Percentiles rank a stretch among this genome's conserved stretches.
phyloP scores from a whole-genome alignment of 768 basidiomycete genomes.

The Melanogaster broomeanus region DNA sequence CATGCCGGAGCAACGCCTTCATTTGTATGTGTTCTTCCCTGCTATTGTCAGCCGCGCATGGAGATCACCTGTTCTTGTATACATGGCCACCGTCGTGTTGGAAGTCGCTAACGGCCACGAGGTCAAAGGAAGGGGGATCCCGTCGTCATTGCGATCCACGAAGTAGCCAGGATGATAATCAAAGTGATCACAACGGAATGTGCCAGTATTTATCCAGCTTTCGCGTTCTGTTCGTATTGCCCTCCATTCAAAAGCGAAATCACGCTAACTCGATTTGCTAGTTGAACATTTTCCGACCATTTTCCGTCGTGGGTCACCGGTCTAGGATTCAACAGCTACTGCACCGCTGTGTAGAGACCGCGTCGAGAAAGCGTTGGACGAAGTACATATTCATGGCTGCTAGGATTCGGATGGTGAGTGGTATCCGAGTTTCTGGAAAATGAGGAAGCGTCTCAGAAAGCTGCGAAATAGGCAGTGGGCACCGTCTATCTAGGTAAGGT shows the following conservation, averaged over 20 bases:
- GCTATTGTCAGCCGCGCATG: too few species aligned
- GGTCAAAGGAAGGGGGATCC: slow-evolving; percentile 3
- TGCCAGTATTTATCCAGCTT: neutral
- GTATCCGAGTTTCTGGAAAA: too few species aligned
- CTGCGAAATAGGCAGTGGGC: too few species aligned
- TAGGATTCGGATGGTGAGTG: too few species aligned
- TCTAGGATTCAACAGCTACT: slow-evolving; percentile 4
- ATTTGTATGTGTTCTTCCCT: slow-evolving; percentile 1
- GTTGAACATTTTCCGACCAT: slow-evolving; percentile 11
- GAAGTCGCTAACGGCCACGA: slow-evolving; percentile 5
- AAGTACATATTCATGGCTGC: too few species aligned
- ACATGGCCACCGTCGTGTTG: neutral
- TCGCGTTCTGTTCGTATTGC: slow-evolving; percentile 8
- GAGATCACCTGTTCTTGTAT: neutral
- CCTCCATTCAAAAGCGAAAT: neutral
- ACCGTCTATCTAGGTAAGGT: too few species aligned
- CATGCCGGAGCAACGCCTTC: neutral
- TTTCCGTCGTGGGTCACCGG: slow-evolving; percentile 16
- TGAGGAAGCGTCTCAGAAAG: too few species aligned
- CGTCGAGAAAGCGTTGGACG: neutral
- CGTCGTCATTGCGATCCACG: neutral
- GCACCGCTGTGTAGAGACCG: neutral
- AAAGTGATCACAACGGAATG: neutral
- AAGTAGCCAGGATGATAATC: neutral
- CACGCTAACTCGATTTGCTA: neutral